Evolutionary conservation across 768 basidiomycete species (phyloP).

Genomic region (Leccinum variicolor): DNA sequence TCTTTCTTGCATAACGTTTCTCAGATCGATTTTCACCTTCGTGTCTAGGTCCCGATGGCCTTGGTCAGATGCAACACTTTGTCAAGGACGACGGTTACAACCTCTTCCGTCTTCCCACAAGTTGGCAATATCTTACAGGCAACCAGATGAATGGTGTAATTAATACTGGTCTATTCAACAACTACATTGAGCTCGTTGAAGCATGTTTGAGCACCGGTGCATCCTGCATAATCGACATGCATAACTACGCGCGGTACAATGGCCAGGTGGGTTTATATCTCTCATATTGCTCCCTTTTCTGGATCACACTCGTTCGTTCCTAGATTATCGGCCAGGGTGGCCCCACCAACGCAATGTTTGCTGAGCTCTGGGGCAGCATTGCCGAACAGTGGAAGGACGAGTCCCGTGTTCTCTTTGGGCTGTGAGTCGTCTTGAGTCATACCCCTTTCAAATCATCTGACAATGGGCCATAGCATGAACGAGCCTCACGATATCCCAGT

Average conservation of each 20-base stretch:
- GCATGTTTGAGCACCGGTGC: conserved; percentile 47
- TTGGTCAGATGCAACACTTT: conserved; percentile 63
- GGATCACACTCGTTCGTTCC: background rate
- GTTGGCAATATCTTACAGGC: conserved; percentile 53
- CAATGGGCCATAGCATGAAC: conserved; percentile 45
- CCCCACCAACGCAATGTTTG: conserved; percentile 52
- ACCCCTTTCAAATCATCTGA: background rate
- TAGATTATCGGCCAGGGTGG: conserved; percentile 63
- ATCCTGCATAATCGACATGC: conserved; percentile 53
- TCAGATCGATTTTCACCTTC: background rate
- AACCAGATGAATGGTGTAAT: conserved; percentile 38
- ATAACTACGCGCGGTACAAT: conserved; percentile 60
- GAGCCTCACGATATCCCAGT: conserved; percentile 57
- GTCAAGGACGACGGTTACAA: conserved; percentile 52
- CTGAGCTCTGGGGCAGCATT: conserved; percentile 48
- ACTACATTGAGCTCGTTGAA: conserved; percentile 47
- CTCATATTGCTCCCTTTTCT: background rate
- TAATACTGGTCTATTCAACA: conserved; percentile 40
- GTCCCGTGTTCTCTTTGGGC: conserved; percentile 43
- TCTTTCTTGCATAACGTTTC: background rate
- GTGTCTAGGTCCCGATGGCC: conserved; percentile 8
- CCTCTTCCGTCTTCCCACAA: conserved; percentile 56
- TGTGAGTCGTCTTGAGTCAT: conserved; percentile 32
- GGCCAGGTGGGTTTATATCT: conserved; percentile 30
- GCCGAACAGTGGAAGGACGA: conserved; percentile 47